phyloP scores from a whole-genome alignment of 2,329 filamentous ascomycete species.

The Fusarium chlamydosporum region DNA sequence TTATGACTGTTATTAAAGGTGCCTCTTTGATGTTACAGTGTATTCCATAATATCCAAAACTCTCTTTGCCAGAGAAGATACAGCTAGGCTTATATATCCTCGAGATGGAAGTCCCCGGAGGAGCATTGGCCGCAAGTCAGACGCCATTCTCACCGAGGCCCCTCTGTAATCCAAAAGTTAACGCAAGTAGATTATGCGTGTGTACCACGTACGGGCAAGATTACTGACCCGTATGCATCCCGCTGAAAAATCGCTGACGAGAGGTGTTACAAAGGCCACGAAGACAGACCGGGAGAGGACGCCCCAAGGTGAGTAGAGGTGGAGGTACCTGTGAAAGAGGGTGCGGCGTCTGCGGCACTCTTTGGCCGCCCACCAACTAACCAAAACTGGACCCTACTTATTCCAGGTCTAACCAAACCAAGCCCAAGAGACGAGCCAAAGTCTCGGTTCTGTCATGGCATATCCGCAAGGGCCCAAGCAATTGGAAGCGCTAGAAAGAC shows the following conservation, averaged over 20 bases:
- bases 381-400: conserved; percentile 9
- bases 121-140: conserved; percentile 19
- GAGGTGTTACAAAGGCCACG: conserved; percentile 38
- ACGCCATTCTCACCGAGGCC: conserved; percentile 3
- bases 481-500: conserved; percentile 25
- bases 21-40: conserved; percentile 20
- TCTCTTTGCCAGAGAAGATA: conserved; percentile 34
- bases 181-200: conserved; percentile 9
- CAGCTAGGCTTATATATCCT: conserved; percentile 37
- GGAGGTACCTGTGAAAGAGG: background rate
- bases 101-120: conserved; percentile 23
- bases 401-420: conserved; percentile 14
- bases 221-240: conserved; percentile 12
- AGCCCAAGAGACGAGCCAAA: conserved; percentile 21
- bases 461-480: conserved; percentile 17
- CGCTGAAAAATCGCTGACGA: conserved; percentile 26
- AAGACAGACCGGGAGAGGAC: conserved; percentile 44
- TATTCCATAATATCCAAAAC: conserved; percentile 11
- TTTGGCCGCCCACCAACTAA: conserved; percentile 12
- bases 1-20: too few species aligned
- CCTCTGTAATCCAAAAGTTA: background rate
- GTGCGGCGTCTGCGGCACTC: conserved; percentile 37
- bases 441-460: conserved; percentile 13
- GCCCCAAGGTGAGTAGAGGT: conserved; percentile 30
- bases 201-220: conserved; percentile 18